Conservation (phyloP, 1,284 basidiomycete genomes). For the Boletus semigastroideus region DNA sequence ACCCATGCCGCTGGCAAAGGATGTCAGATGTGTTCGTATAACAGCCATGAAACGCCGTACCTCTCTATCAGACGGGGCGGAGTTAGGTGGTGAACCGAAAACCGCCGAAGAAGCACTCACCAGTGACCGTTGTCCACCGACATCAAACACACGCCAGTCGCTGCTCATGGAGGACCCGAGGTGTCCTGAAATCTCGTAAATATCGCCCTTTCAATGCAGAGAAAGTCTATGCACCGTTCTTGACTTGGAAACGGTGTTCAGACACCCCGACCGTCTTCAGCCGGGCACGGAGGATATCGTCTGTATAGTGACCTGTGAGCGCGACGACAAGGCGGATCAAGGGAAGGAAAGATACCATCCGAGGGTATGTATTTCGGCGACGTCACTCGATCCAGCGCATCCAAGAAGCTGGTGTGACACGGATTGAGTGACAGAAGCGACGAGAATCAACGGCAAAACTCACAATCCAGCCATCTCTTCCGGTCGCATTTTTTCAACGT, state of each 20-base stretch:
- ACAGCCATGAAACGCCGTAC: conserved; percentile 14
- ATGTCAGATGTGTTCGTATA: background rate
- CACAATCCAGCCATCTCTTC: conserved; percentile 43
- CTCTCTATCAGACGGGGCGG: conserved; percentile 19
- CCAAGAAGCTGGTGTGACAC: conserved; percentile 40
- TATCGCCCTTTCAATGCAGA: background rate
- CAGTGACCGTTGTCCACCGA: conserved; percentile 37
- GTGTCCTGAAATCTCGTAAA: conserved; percentile 21
- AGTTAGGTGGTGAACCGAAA: background rate
- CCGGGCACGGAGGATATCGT: conserved; percentile 38
- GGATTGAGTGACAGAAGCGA: background rate
- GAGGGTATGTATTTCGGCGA: conserved; percentile 42
- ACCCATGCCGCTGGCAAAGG: conserved; percentile 33
- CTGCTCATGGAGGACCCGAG: conserved; percentile 33
- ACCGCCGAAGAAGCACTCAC: conserved; percentile 17
- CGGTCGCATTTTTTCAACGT: conserved; percentile 36
- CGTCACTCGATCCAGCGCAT: conserved; percentile 43
- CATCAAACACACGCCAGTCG: conserved; percentile 39
- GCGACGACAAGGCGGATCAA: background rate
- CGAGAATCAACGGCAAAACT: conserved; percentile 9
- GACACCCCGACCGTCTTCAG: conserved; percentile 43
- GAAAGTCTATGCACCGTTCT: conserved; percentile 26
- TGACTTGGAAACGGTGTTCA: conserved; percentile 40
- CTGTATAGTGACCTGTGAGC: conserved; percentile 11
- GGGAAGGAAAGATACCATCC: conserved; percentile 35